Evolutionary conservation across 1,139 yeast genomes (phyloP), one percentile per base, ranked within the genome.

Genomic region (Diutina ranongensis): DNA sequence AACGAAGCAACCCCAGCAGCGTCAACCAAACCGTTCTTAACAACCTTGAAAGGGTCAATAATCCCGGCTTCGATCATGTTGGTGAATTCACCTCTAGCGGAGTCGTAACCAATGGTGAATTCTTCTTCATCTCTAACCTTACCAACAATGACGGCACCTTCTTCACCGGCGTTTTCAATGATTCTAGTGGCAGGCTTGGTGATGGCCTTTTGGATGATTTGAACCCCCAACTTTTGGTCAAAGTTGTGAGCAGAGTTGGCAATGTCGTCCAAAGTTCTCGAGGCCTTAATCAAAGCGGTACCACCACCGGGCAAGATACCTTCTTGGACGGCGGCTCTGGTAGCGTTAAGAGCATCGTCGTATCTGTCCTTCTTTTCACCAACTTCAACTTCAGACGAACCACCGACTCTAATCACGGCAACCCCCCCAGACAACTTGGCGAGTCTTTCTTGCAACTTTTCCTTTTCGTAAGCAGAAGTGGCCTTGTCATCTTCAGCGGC

Each of bases 271-370:
- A 92, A 77, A 54, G 84, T 68, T 63, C 82, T 78, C 48, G 95
- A 80, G 44, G 98, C 98, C 79, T 92, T 92, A 60, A 89, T 80
- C 64, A 92, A 78, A 54, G 98, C 98, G 56, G 97, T 92, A 74
- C 99, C 99, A 67, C 98, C 99, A 74, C 99, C 99, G 64, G 98
- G 98, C 57, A 92, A 78, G 62, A 94, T 92, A 73, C 99, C 99
- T 70, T 92, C 98, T 71, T 92, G 95, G 53, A 92, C 98, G 53
- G 99, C 99, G 56, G 99, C 98, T 73, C 98, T 88, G 49, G 98
- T 94, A 50, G 99, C 98, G 65, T 94, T 92, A 63, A 92, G 78
- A 45, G 99, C 98, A 72, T 92, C 99, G 59, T 94, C 98, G 63
- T 89, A 94, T 73, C 99, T 88, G 67, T 92, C 99, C 76, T 92